Conservation (phyloP, 176 grass and related monocot species). For the Ensete ventricosum region DNA sequence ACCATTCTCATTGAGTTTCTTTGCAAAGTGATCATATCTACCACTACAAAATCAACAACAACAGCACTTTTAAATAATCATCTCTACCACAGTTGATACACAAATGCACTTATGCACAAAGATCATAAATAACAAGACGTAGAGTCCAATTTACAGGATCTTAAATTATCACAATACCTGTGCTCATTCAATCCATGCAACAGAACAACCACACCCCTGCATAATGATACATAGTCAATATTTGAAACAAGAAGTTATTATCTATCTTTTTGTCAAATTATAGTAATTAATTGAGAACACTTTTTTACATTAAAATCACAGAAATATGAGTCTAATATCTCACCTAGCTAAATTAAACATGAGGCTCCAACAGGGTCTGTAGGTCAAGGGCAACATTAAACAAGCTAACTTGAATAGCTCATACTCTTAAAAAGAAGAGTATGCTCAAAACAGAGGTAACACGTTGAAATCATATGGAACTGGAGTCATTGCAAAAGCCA, state of each 20-base stretch:
- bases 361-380: too few species aligned
- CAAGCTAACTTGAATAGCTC: not conserved
- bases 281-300: not conserved
- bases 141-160: not conserved
- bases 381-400: not conserved
- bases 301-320: not conserved
- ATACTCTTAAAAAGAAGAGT: too few species aligned
- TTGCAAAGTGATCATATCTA: slow-evolving; percentile 76
- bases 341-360: not conserved
- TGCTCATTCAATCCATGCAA: slow-evolving; percentile 95
- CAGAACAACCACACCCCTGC: slow-evolving; percentile 64
- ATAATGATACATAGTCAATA: slow-evolving; percentile 21
- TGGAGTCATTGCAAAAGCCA: too few species aligned
- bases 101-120: slow-evolving; percentile 4
- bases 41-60: slow-evolving; percentile 33
- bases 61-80: not conserved
- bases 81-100: not conserved
- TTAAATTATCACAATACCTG: slow-evolving; percentile 29
- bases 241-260: not conserved
- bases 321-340: not conserved
- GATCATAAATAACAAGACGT: not conserved
- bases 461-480: too few species aligned
- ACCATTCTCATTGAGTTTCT: slow-evolving; percentile 62
- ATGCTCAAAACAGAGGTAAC: too few species aligned
- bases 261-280: slow-evolving; percentile 5